These are phyloP conservation scores for Podaxis sp. DNA, from an alignment of 768 basidiomycete species.

Conservation along the genomic window DNA sequence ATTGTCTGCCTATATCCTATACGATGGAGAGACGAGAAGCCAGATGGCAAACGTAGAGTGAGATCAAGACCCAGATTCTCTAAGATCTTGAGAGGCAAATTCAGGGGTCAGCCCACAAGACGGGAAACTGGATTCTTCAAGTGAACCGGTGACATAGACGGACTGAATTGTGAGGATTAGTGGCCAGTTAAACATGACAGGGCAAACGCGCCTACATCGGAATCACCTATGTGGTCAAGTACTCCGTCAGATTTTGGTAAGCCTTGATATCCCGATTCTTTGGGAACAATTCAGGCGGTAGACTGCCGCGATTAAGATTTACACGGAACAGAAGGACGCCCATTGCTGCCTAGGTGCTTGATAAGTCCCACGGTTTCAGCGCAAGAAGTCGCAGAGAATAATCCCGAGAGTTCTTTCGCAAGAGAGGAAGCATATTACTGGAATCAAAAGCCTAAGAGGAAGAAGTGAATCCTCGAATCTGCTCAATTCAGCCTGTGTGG, in stretches of 20 bases:
- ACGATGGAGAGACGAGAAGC: neutral
- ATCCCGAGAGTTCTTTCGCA: constrained; percentile 16
- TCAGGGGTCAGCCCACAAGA: constrained; percentile 3
- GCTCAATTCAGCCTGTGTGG: neutral
- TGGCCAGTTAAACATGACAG: neutral
- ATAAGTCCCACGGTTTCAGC: constrained; percentile 33
- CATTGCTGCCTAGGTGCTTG: constrained; percentile 1
- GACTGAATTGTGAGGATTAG: neutral
- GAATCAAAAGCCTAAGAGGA: neutral
- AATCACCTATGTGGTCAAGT: neutral
- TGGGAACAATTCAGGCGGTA: neutral
- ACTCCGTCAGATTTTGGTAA: neutral
- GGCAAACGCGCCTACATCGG: neutral
- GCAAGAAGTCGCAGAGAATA: constrained; percentile 25
- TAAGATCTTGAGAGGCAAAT: constrained; percentile 13
- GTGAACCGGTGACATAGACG: neutral
- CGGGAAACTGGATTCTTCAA: constrained; percentile 6
- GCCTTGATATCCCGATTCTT: neutral
- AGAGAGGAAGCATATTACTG: neutral
- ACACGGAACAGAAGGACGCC: neutral
- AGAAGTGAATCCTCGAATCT: too few relatives aligned
- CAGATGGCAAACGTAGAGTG: constrained; percentile 1
- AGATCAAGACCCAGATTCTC: constrained; percentile 2
- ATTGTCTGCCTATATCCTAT: constrained; percentile 1
- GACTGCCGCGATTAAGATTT: constrained; percentile 1